phyloP scores from a whole-genome alignment of 78 protist genomes.

The Capsaspora owczarzaki region DNA sequence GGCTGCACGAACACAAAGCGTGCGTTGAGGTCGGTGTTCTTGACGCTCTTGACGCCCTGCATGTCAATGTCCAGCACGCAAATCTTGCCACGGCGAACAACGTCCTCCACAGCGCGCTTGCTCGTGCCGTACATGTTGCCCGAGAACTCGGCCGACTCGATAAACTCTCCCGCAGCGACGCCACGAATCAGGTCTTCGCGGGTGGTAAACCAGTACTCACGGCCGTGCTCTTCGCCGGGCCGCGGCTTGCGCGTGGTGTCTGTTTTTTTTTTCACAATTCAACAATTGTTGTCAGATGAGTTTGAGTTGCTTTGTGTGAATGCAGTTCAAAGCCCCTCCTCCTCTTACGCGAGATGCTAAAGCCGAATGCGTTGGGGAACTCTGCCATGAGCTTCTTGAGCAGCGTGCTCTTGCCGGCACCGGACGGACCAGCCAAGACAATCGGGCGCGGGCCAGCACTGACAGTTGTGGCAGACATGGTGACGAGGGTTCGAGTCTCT shows the following conservation, averaged over 20 bases:
- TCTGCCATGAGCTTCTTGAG: constrained; percentile 29
- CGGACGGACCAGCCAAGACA: constrained; percentile 59
- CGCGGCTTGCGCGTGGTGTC: constrained; percentile 71
- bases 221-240: constrained; percentile 64
- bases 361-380: constrained; percentile 50
- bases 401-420: constrained; percentile 72
- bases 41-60: constrained; percentile 76
- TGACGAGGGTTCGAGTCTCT: too few species aligned
- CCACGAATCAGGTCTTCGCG: constrained; percentile 3
- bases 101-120: constrained; percentile 39
- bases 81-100: constrained; percentile 38
- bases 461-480: too few species aligned
- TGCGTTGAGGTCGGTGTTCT: constrained; percentile 29
- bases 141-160: constrained; percentile 55
- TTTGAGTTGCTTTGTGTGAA: background rate
- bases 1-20: constrained; percentile 61
- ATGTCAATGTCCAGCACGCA: constrained; percentile 82
- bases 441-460: background rate
- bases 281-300: background rate
- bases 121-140: constrained; percentile 70
- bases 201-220: constrained; percentile 41
- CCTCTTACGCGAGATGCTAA: constrained; percentile 50
- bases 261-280: background rate
- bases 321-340: background rate
- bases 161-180: constrained; percentile 31